These are phyloP conservation scores for Silene conica DNA, from an alignment of 148 eudicot genomes.

Conservation along the genomic window DNA sequence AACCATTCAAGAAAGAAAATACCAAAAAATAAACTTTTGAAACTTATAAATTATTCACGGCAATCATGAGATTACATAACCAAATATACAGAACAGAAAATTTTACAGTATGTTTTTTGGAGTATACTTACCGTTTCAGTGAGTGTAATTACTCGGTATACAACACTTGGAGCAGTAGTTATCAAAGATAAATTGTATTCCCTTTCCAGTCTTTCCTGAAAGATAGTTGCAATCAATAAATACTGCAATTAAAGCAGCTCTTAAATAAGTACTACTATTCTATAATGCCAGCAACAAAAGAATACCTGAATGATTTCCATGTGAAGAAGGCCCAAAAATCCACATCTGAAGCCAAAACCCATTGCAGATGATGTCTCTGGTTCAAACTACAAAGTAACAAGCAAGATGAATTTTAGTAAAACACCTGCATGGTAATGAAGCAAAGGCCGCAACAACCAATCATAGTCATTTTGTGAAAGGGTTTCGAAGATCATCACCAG, in stretches of 20 bases:
- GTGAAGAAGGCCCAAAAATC: slow-evolving; percentile 94
- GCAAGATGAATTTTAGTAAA: no score
- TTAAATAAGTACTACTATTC: neutral
- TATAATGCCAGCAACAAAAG: slow-evolving; percentile 7
- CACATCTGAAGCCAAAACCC: slow-evolving; percentile 99
- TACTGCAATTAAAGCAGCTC: neutral
- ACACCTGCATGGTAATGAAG: no score
- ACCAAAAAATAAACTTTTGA: no score
- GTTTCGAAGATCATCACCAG: no score
- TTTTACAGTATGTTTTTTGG: neutral
- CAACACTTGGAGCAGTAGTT: slow-evolving; percentile 99
- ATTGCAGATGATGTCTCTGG: slow-evolving; percentile 98
- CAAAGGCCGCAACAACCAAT: no score
- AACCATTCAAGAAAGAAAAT: no score
- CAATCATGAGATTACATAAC: neutral
- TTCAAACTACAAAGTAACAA: slow-evolving; percentile 66
- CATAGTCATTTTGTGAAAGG: no score
- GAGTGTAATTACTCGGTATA: slow-evolving; percentile 63
- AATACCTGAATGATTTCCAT: slow-evolving; percentile 97
- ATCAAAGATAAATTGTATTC: slow-evolving; percentile 87
- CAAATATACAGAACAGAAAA: neutral
- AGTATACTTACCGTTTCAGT: slow-evolving; percentile 69
- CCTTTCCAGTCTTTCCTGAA: slow-evolving; percentile 98
- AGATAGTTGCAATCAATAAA: slow-evolving; percentile 16
- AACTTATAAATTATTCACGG: no score